Evolutionary conservation across 2,329 filamentous ascomycete species (phyloP).

Genomic region (Venturia carpophila): DNA sequence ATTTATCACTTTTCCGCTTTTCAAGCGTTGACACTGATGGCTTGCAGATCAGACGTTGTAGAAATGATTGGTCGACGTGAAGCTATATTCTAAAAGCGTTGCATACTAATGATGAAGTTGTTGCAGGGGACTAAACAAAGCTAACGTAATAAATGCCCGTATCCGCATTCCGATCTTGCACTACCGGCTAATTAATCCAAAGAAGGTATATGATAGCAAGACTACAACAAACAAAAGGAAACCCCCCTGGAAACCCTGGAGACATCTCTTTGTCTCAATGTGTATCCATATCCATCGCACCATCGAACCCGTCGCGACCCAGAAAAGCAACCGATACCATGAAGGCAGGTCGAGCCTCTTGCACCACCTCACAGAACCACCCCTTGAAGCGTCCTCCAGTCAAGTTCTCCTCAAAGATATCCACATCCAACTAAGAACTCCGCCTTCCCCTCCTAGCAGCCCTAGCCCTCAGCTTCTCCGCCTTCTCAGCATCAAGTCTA

Average conservation of each 20-base stretch:
- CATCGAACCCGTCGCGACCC: neutral
- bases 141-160: neutral
- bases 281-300: neutral
- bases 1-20: neutral
- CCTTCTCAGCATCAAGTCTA: conserved; percentile 9
- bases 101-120: neutral
- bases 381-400: neutral
- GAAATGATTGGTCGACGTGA: too few species aligned
- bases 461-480: conserved; percentile 4
- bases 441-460: neutral
- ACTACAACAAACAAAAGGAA: neutral
- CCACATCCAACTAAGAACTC: neutral
- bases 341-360: neutral
- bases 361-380: neutral
- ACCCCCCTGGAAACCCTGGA: neutral
- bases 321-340: neutral
- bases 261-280: neutral
- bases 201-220: too few species aligned
- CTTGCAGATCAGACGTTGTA: neutral
- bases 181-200: too few species aligned
- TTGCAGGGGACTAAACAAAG: neutral
- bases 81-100: too few species aligned
- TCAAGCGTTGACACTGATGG: neutral
- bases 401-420: too few species aligned
- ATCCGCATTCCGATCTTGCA: too few species aligned